Base-by-base conservation (phyloP, 805 yeast species). In the Saccharomycopsis fibuligera region DNA sequence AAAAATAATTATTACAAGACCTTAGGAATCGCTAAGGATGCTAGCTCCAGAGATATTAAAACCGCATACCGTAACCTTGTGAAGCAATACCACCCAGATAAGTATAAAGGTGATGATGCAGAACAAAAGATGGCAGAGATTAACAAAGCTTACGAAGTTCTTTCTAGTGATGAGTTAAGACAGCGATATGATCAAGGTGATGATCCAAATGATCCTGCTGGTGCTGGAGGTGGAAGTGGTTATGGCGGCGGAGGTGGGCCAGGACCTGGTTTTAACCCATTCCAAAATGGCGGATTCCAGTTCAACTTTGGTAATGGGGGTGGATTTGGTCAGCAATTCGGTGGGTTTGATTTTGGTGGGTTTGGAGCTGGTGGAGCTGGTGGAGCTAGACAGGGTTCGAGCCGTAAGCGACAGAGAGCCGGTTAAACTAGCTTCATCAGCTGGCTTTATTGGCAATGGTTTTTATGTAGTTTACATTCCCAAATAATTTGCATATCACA, bases 71-170 rank as follows among this genome's bases (percentile, higher is more conserved):
- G 96, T 50, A 72, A 79, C 5, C 76, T 82, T 59, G 83, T 93
- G 31, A 82, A 83, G 59, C 80, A 80, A 60, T 87, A 75, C 63
- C 99, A 91, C 61, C 99, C 99, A 0, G 99, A 91, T 65, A 93
- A 91, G 63, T 82, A 86, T 61, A 80, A 79, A 58, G 81, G 79
- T 31, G 86, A 81, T 29, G 76, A 83, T 50, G 83, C 84, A 33
- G 96, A 88, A 64, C 70, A 70, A 44, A 86, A 85, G 58, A 93
- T 91, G 90, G 88, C 95, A 42, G 90, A 83, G 48, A 86, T 91
- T 54, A 93, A 91, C 64, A 87, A 85, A 60, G 98, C 98, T 0
- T 89, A 93, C 64, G 97, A 89, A 61, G 81, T 83, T 2, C 70
- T 91, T 33, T 76, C 89, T 8, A 79, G 85, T 56, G 76, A 78